A percentile compares a stretch with the other conserved stretches of the same genome.
Conservation (phyloP, 495 filamentous ascomycete species). For the Penicillium diatomitis region DNA sequence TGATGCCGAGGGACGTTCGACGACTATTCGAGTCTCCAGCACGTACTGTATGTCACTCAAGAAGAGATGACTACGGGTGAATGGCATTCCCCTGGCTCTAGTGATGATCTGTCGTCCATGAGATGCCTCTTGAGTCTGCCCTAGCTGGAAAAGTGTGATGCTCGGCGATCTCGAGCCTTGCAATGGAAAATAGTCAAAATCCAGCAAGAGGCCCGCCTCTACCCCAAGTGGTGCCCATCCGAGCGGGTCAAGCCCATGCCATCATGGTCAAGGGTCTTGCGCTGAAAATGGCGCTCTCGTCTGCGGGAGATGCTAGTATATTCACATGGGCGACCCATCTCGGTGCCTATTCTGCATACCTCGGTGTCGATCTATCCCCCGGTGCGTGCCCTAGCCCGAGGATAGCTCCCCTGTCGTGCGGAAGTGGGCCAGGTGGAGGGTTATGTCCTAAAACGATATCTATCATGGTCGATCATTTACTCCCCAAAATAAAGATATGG, state of each 20-base stretch:
- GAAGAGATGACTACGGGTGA: no score
- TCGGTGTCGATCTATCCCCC: slow-evolving; percentile 15
- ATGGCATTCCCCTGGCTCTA: no score
- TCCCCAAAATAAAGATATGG: slow-evolving; percentile 18
- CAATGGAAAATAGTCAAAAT: background rate
- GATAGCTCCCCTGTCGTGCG: slow-evolving; percentile 1
- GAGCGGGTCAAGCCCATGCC: no score
- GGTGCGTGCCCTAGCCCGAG: background rate
- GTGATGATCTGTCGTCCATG: no score
- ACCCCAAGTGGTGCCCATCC: no score
- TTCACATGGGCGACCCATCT: slow-evolving; percentile 11
- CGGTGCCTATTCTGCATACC: slow-evolving; percentile 3
- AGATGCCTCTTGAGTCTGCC: no score
- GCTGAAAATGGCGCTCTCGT: no score
- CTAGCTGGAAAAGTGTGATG: background rate
- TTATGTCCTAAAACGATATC: slow-evolving; percentile 12
- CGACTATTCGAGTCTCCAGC: background rate
- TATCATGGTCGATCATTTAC: slow-evolving; percentile 9
- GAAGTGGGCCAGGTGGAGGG: slow-evolving; percentile 4
- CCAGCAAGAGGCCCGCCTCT: background rate
- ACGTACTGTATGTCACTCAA: background rate
- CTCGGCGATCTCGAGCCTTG: background rate
- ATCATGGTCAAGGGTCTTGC: no score
- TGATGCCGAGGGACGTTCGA: background rate
- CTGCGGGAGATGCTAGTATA: no score